These are phyloP conservation scores for Endoconidiophora laricicola DNA, from an alignment of 2,329 filamentous ascomycete genomes.

Conservation along the genomic window DNA sequence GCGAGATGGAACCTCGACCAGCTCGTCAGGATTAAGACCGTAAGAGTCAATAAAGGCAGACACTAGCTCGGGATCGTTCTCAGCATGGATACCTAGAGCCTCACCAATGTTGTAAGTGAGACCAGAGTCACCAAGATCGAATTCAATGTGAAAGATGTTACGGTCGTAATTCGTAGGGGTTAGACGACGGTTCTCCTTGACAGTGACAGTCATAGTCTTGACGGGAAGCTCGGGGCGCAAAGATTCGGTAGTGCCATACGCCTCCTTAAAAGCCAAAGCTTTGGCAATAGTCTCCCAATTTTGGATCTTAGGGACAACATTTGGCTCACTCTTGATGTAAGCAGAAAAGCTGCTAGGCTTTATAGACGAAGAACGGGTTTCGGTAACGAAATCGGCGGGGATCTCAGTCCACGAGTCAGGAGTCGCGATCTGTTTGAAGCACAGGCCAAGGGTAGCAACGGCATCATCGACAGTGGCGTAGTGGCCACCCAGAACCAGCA, in stretches of 20 bases:
- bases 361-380: constrained; percentile 39
- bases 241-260: constrained; percentile 54
- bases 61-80: constrained; percentile 71
- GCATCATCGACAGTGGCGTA: constrained; percentile 8
- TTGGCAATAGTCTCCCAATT: constrained; percentile 77
- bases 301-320: constrained; percentile 47
- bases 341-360: constrained; percentile 66
- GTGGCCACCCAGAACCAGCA: constrained; percentile 27
- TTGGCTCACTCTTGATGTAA: constrained; percentile 60
- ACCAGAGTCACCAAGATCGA: constrained; percentile 80
- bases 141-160: constrained; percentile 99
- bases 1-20: constrained; percentile 82
- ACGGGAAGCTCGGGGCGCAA: constrained; percentile 75
- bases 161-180: constrained; percentile 82
- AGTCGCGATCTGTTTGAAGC: constrained; percentile 56
- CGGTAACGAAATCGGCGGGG: constrained; percentile 21
- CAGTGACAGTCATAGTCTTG: constrained; percentile 73
- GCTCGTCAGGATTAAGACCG: constrained; percentile 60
- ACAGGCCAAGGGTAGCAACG: constrained; percentile 26
- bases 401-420: constrained; percentile 66
- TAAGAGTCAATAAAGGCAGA: constrained; percentile 80
- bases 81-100: constrained; percentile 86
- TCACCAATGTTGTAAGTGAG: constrained; percentile 95
- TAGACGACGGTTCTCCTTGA: constrained; percentile 89
- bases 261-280: constrained; percentile 85